Conservation (phyloP, 2,329 filamentous ascomycete genomes). For the Ceratocystis huliohia region DNA sequence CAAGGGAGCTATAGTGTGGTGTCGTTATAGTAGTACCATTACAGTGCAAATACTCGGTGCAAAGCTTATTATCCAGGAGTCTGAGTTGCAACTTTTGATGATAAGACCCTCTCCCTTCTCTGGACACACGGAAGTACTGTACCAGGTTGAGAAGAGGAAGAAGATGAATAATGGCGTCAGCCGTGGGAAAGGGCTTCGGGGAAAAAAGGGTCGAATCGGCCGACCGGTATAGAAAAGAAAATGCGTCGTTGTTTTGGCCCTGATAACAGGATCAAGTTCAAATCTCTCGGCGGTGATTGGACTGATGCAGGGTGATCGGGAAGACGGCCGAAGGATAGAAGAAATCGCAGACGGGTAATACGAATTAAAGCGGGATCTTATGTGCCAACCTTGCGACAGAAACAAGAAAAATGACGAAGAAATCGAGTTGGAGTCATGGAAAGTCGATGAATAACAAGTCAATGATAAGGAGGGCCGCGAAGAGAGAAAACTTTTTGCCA, state of each 20-base stretch:
- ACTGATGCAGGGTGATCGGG: not conserved
- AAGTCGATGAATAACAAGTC: too few relatives aligned
- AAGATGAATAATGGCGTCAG: not conserved
- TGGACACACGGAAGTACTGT: not conserved
- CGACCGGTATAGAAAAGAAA: not conserved
- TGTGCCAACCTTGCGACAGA: too few relatives aligned
- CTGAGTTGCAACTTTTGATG: too few relatives aligned
- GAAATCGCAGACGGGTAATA: not conserved
- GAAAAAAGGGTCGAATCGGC: not conserved
- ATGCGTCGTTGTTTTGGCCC: not conserved
- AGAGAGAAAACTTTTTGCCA: too few relatives aligned
- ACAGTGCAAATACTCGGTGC: too few relatives aligned
- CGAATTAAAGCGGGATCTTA: too few relatives aligned
- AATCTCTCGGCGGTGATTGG: not conserved
- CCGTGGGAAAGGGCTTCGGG: not conserved
- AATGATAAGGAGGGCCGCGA: too few relatives aligned
- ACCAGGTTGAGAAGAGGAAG: not conserved
- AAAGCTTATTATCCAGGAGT: too few relatives aligned
- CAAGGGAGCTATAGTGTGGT: not conserved
- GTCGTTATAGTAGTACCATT: too few relatives aligned
- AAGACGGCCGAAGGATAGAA: not conserved
- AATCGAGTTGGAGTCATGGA: too few relatives aligned
- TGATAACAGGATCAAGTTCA: not conserved
- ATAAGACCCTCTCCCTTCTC: too few relatives aligned
- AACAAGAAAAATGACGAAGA: too few relatives aligned